Percentiles rank a stretch among this genome's conserved stretches.
Conservation (phyloP, 1,139 yeast species). For the Pichia sp. region DNA sequence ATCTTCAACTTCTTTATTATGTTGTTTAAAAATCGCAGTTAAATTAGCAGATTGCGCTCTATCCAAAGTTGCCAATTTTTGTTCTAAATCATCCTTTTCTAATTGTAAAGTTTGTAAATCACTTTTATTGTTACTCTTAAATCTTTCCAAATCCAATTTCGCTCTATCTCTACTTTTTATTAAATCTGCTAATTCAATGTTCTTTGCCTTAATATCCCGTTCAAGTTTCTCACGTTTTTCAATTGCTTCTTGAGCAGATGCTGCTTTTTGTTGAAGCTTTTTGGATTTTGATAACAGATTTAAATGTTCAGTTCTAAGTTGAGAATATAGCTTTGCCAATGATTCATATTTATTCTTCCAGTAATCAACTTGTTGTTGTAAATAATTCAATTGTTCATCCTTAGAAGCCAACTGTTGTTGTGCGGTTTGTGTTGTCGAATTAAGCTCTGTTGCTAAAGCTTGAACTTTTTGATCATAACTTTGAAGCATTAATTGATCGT, state of each 20-base stretch:
- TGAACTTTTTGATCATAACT: slow-evolving; percentile 87
- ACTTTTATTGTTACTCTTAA: slow-evolving; percentile 58
- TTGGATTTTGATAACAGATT: slow-evolving; percentile 74
- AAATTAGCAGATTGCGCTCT: slow-evolving; percentile 63
- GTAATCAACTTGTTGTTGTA: slow-evolving; percentile 69
- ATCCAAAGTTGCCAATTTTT: slow-evolving; percentile 57
- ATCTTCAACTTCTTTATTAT: slow-evolving; percentile 48
- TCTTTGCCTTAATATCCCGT: slow-evolving; percentile 78
- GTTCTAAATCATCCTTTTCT: slow-evolving; percentile 56
- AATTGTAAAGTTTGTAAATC: slow-evolving; percentile 64
- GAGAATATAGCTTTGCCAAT: slow-evolving; percentile 83
- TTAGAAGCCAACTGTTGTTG: slow-evolving; percentile 71
- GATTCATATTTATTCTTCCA: slow-evolving; percentile 91
- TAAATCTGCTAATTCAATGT: slow-evolving; percentile 80
- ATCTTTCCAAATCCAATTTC: slow-evolving; percentile 70
- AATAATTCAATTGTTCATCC: slow-evolving; percentile 61
- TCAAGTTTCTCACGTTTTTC: slow-evolving; percentile 79
- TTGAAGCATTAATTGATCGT: slow-evolving; percentile 75
- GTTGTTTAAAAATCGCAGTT: slow-evolving; percentile 54
- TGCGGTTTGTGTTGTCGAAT: slow-evolving; percentile 56
- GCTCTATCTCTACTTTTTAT: slow-evolving; percentile 90
- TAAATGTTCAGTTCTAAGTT: slow-evolving; percentile 86
- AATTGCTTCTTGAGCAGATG: slow-evolving; percentile 88
- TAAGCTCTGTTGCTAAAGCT: slow-evolving; percentile 69
- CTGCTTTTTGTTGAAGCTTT: slow-evolving; percentile 80